Base-by-base conservation (phyloP, 331 rosid genomes). In the Dryas integrifolia region DNA sequence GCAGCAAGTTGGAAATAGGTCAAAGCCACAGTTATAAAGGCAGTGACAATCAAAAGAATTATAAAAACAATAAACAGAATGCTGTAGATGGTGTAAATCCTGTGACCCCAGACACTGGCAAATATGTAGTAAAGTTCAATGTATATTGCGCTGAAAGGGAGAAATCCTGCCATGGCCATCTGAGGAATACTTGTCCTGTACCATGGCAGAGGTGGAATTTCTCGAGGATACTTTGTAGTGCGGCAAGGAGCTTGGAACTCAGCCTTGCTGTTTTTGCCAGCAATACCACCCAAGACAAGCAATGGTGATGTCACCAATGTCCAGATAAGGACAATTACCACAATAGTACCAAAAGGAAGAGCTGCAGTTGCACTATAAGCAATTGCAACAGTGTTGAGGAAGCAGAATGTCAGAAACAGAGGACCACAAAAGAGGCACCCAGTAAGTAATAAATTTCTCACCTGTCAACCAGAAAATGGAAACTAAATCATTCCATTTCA, bases 121-220 rank as follows among this genome's bases (percentile, higher is more conserved):
- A 92, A 92, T 73, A 92, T 92, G 88, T 92, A 92, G 90, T 92
- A 92, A 75, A 92, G 86, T 88, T 92, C 98, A 62, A 92, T 92
- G 82, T 92, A 92, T 69, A 92, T 92, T 61, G 98, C 98, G 79
- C 98, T 92, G 84, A 92, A 92, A 58, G 98, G 98, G 52, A 92
- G 98, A 76, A 92, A 92, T 69, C 98, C 97, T 35, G 98, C 97
- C 98, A 92, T 92, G 69, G 97, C 98, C 98, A 92, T 90, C 87
- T 92, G 98, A 67, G 98, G 98, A 84, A 93, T 12, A 43, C 94
- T 85, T 58, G 94, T 85, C 77, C 97, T 82, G 81, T 93, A 90
- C 98, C 98, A 93, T 44, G 98, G 96, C 58, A 93, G 75, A 58
- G 90, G 85, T 35, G 98, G 98, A 83, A 93, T 85, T 73, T 93